phyloP scores from a whole-genome alignment of 2,329 filamentous ascomycete genomes.

The Cladobotryum mycophilum region DNA sequence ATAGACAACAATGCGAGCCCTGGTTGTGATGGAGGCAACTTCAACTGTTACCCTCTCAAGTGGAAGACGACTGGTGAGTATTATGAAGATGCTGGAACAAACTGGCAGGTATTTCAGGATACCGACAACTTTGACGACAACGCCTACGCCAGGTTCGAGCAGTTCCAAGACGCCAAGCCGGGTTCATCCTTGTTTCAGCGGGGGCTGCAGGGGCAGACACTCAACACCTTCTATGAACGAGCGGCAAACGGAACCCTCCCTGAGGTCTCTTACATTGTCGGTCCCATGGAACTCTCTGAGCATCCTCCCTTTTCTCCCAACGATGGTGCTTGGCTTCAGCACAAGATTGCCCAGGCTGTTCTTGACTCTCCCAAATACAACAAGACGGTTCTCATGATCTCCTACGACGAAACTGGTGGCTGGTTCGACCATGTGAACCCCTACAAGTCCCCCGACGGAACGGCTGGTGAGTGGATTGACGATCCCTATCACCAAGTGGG shows the following conservation, averaged over 20 bases:
- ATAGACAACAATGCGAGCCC: conserved; percentile 46
- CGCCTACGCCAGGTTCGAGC: conserved; percentile 46
- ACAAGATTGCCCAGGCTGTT: conserved; percentile 45
- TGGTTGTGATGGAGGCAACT: conserved; percentile 34
- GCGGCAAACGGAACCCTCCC: conserved; percentile 46
- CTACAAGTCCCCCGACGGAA: conserved; percentile 41
- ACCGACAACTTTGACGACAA: conserved; percentile 49
- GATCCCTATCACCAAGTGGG: conserved; percentile 35
- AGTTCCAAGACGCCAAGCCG: conserved; percentile 40
- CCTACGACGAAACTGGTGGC: conserved; percentile 43
- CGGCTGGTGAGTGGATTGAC: conserved; percentile 46
- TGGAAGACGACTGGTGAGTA: conserved; percentile 47
- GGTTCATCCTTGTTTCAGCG: conserved; percentile 37
- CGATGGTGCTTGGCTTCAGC: conserved; percentile 50
- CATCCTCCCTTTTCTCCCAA: conserved; percentile 46
- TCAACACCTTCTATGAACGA: conserved; percentile 43
- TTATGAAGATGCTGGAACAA: conserved; percentile 41
- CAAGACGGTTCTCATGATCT: conserved; percentile 42
- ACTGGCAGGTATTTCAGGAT: conserved; percentile 46
- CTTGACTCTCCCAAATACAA: conserved; percentile 43
- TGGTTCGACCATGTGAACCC: conserved; percentile 51
- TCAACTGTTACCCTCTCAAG: conserved; percentile 48
- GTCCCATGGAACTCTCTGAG: conserved; percentile 45
- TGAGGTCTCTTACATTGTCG: conserved; percentile 45
- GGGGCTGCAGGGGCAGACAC: conserved; percentile 40